Conservation (phyloP, 352 stramenopile species). For the Globisporangium canariense region DNA sequence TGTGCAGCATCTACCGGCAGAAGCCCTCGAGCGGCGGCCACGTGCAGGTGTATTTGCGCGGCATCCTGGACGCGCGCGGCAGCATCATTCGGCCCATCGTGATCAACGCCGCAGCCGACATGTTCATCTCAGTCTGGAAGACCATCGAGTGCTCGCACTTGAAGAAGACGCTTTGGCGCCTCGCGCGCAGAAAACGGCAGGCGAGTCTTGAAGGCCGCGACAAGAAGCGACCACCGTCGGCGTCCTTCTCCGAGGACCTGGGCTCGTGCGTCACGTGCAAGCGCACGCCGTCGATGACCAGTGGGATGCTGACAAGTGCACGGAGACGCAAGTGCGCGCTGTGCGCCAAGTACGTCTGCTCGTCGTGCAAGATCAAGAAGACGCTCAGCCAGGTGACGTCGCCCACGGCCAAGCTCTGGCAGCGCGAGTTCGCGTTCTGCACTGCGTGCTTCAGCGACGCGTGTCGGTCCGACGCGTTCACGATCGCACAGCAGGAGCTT, state of each 20-base stretch:
- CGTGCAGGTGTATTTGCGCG: constrained; percentile 4
- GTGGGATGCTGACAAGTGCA: neutral
- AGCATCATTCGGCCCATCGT: neutral
- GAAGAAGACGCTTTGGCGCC: constrained; percentile 10
- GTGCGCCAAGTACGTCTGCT: constrained; percentile 4
- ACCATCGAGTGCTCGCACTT: constrained; percentile 8
- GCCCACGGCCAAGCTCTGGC: neutral
- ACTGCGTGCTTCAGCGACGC: neutral
- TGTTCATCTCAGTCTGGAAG: constrained; percentile 5
- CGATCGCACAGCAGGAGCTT: neutral
- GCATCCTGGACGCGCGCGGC: constrained; percentile 5
- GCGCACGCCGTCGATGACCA: neutral
- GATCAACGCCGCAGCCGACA: constrained; percentile 7
- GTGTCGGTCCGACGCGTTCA: neutral
- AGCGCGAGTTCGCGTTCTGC: constrained; percentile 5
- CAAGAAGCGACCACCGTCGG: neutral
- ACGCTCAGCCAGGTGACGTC: constrained; percentile 2
- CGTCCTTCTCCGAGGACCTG: neutral
- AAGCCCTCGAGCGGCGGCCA: neutral
- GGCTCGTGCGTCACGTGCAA: constrained; percentile 1
- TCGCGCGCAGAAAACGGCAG: constrained; percentile 18
- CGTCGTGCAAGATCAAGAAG: constrained; percentile 7
- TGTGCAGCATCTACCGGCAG: constrained; percentile 8
- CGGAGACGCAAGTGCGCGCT: neutral
- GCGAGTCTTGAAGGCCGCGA: neutral